Base-by-base conservation (phyloP, 2,329 filamentous ascomycete genomes). In the Lecanicillium sp. region DNA sequence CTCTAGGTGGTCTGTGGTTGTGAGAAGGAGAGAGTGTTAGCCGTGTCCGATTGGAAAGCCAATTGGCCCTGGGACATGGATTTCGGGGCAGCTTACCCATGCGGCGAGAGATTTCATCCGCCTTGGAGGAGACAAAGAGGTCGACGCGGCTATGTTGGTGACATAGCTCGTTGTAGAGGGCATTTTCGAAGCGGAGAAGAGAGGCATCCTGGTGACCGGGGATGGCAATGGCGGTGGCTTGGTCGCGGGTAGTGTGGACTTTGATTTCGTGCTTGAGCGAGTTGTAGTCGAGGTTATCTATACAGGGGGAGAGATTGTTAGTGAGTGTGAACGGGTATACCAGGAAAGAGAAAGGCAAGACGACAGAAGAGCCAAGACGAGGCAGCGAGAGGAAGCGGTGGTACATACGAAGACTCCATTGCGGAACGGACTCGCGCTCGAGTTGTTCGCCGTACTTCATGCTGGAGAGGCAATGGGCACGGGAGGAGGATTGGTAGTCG, bases 281-380 rank as follows among this genome's bases (percentile, higher is more conserved):
- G 58, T 90, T 87, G 69, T 94, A 94, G 60, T 92, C 87, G 61
- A 94, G 79, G 61, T 94, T 92, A 58, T 89, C 82, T 87, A 31
- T 6, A 27, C 5, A 4, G 1, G 17, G 19, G 33, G 20, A 40
- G 33, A 36, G 32, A 30, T 29, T 41, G 38, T 46, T 25, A 35
- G 22, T 25, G 22, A 25, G n/a, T n/a, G n/a, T n/a, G n/a, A n/a
- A n/a, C n/a, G 36, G 40, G 35, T 17, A 40, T 44, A 22, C 17
- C 11, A n/a, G n/a, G n/a, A n/a, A n/a, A n/a, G n/a, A n/a, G n/a
- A n/a, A n/a, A n/a, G n/a, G n/a, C n/a, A n/a, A n/a, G n/a, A n/a
- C n/a, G n/a, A n/a, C n/a, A n/a, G n/a, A n/a, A 25, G 36, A 17
- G 12, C 15, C 14, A n/a, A 13, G 17, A 33, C 18, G 33, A 12